Conservation (phyloP, 441 rosid species). For the Geranium incanum region DNA sequence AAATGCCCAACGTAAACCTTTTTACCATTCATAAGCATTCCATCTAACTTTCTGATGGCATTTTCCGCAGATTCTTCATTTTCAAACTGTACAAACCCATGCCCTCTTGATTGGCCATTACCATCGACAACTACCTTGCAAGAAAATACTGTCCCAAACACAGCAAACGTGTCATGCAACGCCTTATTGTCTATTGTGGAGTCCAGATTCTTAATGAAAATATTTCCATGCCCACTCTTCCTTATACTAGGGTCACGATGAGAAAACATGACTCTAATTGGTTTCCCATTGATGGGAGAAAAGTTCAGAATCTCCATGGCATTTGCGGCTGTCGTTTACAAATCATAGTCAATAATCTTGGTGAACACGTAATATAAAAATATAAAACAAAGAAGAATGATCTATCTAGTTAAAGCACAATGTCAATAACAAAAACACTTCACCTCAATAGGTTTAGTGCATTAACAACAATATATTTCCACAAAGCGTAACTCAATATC, state of each 20-base stretch:
- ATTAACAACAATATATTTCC: too few relatives aligned
- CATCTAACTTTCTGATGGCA: conserved; percentile 50
- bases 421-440: too few relatives aligned
- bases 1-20: conserved; percentile 40
- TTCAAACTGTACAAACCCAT: conserved; percentile 64
- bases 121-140: conserved; percentile 58
- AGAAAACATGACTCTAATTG: conserved; percentile 70
- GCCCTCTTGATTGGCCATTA: conserved; percentile 48
- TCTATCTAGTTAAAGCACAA: background rate
- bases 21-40: conserved; percentile 65
- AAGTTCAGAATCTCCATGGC: conserved; percentile 62
- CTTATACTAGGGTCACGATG: conserved; percentile 66
- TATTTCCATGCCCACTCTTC: conserved; percentile 55
- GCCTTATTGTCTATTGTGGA: conserved; percentile 51
- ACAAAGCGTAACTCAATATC: background rate
- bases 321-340: conserved; percentile 40
- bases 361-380: background rate
- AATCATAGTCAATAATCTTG: background rate
- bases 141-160: conserved; percentile 57
- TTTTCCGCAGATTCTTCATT: conserved; percentile 50
- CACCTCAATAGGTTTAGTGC: too few relatives aligned
- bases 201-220: conserved; percentile 72
- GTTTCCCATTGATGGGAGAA: conserved; percentile 49
- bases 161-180: conserved; percentile 47
- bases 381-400: too few relatives aligned